Base-by-base conservation (phyloP, 2,329 filamentous ascomycete genomes). In the Diaporthe eres region DNA sequence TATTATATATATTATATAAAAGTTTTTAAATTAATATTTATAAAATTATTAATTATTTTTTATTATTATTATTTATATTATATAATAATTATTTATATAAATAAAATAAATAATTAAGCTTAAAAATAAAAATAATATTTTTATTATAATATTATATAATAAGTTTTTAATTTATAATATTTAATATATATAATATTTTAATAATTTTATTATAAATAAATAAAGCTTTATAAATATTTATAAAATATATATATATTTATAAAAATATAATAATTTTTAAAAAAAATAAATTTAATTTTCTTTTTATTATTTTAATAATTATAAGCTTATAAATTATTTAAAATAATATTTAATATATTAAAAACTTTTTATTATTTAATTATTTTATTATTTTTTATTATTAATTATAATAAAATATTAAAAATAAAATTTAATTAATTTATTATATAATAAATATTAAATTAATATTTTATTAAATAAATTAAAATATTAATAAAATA, bases 1-100 rank as follows among this genome's bases (percentile, higher is more conserved):
- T 51, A 51, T 51, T n/a, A 51, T 51, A 51, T n/a, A 51, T 51
- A 51, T 51, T 51, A 51, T 51, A 51, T n/a, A n/a, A 51, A 10
- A 51, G n/a, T 1, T 51, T 12, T n/a, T 22, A 22, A n/a, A 51
- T 51, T 8, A 51, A 10, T 8, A 9, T 2, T n/a, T 51, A n/a
- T n/a, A n/a, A 51, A n/a, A 51, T n/a, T n/a, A 51, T n/a, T 51
- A 51, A 51, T 51, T 51, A 51, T 2, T 51, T 51, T 7, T 22
- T 51, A n/a, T 10, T 51, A 22, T 51, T n/a, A 22, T 51, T n/a
- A 51, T 51, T 51, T 22, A n/a, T 51, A 51, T 51, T 51, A 51
- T 51, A 51, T 51, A 51, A n/a, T 3, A 51, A 10, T 19, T 51
- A 51, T 7, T 51, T n/a, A n/a, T 51, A 47, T 51, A 51, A n/a